Conservation (phyloP, 169 alveolate genomes). For the Plasmodium berghei region DNA sequence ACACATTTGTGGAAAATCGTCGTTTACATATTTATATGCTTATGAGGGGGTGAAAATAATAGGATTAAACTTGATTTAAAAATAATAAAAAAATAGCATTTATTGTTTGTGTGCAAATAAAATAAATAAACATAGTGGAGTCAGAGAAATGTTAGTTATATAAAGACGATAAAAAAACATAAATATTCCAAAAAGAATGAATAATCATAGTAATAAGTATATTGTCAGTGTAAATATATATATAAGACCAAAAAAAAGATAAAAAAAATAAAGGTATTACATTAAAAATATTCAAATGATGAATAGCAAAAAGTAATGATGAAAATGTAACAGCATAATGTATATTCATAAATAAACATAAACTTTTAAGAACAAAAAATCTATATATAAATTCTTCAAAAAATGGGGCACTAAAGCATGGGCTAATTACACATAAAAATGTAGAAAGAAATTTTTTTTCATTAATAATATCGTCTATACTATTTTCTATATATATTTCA, state of each 20-base stretch:
- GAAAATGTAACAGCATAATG: slow-evolving; percentile 66
- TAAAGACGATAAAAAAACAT: slow-evolving; percentile 58
- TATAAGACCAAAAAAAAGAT: slow-evolving; percentile 76
- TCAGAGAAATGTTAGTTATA: neutral
- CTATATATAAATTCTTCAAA: slow-evolving; percentile 75
- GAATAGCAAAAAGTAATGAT: slow-evolving; percentile 66
- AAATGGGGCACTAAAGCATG: slow-evolving; percentile 76
- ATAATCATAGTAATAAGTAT: slow-evolving; percentile 63
- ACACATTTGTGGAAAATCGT: no score
- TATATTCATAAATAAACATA: slow-evolving; percentile 67
- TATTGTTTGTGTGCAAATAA: neutral
- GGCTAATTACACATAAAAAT: slow-evolving; percentile 61
- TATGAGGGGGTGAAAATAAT: no score
- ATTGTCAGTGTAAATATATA: slow-evolving; percentile 71
- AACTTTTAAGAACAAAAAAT: slow-evolving; percentile 69
- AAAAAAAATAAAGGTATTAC: slow-evolving; percentile 55
- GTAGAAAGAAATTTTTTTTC: slow-evolving; percentile 63
- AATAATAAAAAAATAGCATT: no score
- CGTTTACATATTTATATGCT: no score
- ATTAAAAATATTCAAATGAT: slow-evolving; percentile 67
- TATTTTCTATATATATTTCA: slow-evolving; percentile 45
- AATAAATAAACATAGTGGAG: neutral
- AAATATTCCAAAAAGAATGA: slow-evolving; percentile 69
- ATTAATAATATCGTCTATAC: slow-evolving; percentile 56
- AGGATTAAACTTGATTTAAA: no score